Conservation (phyloP, 2,329 filamentous ascomycete genomes). For the Cladosporium sp. region DNA sequence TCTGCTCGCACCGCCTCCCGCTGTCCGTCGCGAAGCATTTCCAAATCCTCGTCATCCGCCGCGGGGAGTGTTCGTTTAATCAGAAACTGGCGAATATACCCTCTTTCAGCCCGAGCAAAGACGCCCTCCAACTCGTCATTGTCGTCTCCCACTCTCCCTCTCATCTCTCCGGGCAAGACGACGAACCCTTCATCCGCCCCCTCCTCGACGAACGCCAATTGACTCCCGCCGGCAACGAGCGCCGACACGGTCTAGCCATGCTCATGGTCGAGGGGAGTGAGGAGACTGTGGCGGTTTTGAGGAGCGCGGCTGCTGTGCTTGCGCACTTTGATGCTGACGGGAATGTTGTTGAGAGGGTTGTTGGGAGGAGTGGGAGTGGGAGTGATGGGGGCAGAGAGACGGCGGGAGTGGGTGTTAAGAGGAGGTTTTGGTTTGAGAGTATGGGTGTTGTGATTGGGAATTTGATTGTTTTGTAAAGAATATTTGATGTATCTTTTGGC, state of each 20-base stretch:
- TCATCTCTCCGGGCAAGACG: too few species aligned
- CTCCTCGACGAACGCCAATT: conserved; percentile 70
- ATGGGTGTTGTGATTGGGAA: conserved; percentile 76
- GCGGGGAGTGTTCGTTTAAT: conserved; percentile 80
- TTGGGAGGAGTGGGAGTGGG: background rate
- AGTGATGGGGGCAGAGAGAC: conserved; percentile 47
- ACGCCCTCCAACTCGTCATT: conserved; percentile 72
- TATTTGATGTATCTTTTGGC: background rate
- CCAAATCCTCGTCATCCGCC: conserved; percentile 74
- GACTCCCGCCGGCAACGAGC: conserved; percentile 63
- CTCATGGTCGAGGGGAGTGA: conserved; percentile 74
- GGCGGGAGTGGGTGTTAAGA: conserved; percentile 65
- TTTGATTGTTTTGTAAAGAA: conserved; percentile 56
- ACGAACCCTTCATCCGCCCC: conserved; percentile 62
- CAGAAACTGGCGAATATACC: conserved; percentile 84
- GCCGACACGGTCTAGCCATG: conserved; percentile 72
- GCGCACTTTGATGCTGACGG: conserved; percentile 20
- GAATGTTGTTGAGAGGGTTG: conserved; percentile 13
- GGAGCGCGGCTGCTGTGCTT: conserved; percentile 44
- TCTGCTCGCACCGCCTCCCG: conserved; percentile 56
- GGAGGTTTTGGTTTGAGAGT: conserved; percentile 75
- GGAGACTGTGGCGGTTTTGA: conserved; percentile 60
- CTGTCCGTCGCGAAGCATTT: conserved; percentile 50
- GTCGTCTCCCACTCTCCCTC: conserved; percentile 66
- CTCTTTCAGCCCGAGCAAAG: conserved; percentile 53